Evolutionary conservation across 345 rosid genomes (phyloP).

Genomic region (Syzygium oleosum): DNA sequence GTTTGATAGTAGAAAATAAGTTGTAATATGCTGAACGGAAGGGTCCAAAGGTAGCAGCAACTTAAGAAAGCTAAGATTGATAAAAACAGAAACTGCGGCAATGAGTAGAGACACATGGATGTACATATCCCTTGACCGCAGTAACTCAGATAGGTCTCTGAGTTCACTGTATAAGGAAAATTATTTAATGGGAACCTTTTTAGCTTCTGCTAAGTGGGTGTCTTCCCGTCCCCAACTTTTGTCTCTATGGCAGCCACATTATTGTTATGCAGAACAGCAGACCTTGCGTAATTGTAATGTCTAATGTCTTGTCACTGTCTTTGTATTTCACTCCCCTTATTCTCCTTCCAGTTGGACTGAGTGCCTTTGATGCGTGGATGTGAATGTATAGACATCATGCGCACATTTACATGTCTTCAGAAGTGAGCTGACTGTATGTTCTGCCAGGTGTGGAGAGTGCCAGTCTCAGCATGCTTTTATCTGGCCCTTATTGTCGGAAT

Average conservation of each 20-base stretch:
- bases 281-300: not conserved
- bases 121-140: not conserved
- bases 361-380: not conserved
- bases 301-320: not conserved
- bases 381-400: not conserved
- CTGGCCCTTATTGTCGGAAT: constrained; percentile 11
- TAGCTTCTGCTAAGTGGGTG: not conserved
- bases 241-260: not conserved
- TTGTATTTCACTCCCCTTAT: not conserved
- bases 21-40: not conserved
- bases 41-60: not conserved
- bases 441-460: constrained; percentile 12
- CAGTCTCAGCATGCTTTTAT: not conserved
- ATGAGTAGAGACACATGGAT: not conserved
- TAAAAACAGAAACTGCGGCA: not conserved
- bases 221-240: not conserved
- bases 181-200: not conserved
- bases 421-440: not conserved
- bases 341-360: not conserved
- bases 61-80: not conserved
- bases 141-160: not conserved
- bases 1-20: not conserved
- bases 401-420: not conserved
- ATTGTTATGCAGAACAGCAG: not conserved
- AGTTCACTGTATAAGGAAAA: not conserved